These are phyloP conservation scores for Blastocystis sp. DNA, from an alignment of 352 stramenopile genomes.

Conservation along the genomic window DNA sequence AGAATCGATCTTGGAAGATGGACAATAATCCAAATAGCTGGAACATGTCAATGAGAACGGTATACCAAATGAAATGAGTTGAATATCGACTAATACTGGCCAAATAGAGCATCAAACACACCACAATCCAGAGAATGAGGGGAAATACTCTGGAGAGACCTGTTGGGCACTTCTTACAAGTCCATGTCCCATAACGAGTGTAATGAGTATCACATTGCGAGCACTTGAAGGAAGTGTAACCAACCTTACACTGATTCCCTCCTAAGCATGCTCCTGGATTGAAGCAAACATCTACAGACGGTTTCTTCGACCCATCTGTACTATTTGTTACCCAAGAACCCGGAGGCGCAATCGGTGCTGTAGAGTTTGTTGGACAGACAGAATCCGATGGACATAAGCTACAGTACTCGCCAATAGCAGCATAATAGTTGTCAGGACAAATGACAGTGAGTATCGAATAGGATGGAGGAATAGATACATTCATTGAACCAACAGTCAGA, in stretches of 20 bases:
- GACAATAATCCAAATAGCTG: slow-evolving; percentile 16
- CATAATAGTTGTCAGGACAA: not conserved
- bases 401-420: not conserved
- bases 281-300: not conserved
- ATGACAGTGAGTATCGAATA: not conserved
- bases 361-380: not conserved
- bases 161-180: not conserved
- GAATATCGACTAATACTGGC: not conserved
- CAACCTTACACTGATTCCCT: not conserved
- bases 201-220: not conserved
- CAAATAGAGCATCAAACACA: not conserved
- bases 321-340: not conserved
- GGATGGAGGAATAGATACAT: not conserved
- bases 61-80: slow-evolving; percentile 4
- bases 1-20: slow-evolving; percentile 16
- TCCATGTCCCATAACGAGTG: not conserved
- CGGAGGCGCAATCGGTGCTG: not conserved
- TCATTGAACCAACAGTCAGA: not conserved
- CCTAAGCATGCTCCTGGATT: not conserved
- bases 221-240: slow-evolving; percentile 10
- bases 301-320: not conserved
- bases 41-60: not conserved
- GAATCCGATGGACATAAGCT: not conserved
- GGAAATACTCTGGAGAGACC: not conserved
- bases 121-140: not conserved